Conservation (phyloP, 345 rosid species). For the Camelina sativa region DNA sequence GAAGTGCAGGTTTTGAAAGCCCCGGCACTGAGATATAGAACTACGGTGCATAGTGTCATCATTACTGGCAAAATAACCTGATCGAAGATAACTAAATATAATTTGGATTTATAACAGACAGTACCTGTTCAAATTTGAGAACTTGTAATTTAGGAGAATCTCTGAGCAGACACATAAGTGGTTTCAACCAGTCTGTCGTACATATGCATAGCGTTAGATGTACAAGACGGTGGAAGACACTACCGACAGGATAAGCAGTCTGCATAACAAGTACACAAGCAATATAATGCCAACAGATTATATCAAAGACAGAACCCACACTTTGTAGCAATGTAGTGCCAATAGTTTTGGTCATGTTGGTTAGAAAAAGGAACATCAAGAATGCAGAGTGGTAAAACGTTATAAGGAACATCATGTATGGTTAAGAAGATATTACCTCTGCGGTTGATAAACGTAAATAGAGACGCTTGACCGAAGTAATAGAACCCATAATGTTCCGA, state of each 20-base stretch:
- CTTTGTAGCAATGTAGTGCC: too few relatives aligned
- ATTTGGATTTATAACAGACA: neutral
- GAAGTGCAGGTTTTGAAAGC: accelerated
- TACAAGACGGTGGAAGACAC: neutral
- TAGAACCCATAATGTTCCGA: neutral
- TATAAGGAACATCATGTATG: neutral
- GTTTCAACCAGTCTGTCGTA: constrained; percentile 9
- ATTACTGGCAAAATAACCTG: neutral
- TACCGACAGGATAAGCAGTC: constrained; percentile 4
- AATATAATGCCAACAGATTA: neutral
- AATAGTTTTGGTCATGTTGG: too few relatives aligned
- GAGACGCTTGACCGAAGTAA: constrained; percentile 29
- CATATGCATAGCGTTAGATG: constrained; percentile 1
- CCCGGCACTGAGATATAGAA: neutral
- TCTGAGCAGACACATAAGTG: constrained; percentile 19
- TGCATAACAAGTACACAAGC: neutral
- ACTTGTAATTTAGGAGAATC: constrained; percentile 18
- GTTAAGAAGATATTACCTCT: neutral
- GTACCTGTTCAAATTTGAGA: constrained; percentile 19
- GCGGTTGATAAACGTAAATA: neutral
- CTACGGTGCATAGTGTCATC: neutral
- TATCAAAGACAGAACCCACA: too few relatives aligned
- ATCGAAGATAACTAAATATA: too few relatives aligned
- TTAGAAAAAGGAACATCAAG: neutral
- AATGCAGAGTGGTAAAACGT: neutral